These are phyloP conservation scores for Podospora bellae-mahoneyi DNA, from an alignment of 495 filamentous ascomycete species.

Conservation along the genomic window DNA sequence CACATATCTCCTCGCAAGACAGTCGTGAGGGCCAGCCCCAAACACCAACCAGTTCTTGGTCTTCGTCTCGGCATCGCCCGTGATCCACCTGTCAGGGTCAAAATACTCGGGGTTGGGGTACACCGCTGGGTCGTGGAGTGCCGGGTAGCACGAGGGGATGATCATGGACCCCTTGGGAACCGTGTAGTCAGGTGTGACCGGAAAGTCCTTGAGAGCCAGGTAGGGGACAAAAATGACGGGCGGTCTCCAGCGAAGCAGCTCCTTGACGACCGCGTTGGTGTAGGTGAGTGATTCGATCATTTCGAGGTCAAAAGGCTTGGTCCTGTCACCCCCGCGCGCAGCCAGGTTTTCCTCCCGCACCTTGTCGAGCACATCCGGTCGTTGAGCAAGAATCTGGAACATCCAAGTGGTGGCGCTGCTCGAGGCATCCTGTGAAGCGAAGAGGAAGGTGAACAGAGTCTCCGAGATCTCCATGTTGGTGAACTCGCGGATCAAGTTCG, in stretches of 20 bases:
- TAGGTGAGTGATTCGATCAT: conserved; percentile 78
- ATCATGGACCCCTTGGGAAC: conserved; percentile 40
- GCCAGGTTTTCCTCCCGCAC: conserved; percentile 82
- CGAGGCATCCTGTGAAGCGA: conserved; percentile 91
- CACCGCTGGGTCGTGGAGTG: conserved; percentile 26
- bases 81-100: conserved; percentile 74
- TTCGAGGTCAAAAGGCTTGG: conserved; percentile 67
- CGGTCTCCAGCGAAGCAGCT: conserved; percentile 84
- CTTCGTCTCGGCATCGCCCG: conserved; percentile 74
- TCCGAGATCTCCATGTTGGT: conserved; percentile 82
- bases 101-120: conserved; percentile 37
- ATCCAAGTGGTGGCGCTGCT: conserved; percentile 85
- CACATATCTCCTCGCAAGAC: conserved; percentile 84
- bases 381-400: conserved; percentile 86
- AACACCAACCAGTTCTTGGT: conserved; percentile 96
- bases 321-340: conserved; percentile 70
- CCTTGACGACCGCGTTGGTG: conserved; percentile 85
- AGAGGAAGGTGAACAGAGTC: conserved; percentile 91
- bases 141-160: conserved; percentile 39
- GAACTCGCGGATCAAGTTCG: conserved; percentile 75
- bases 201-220: conserved; percentile 85
- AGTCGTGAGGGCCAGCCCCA: conserved; percentile 91
- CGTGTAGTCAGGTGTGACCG: conserved; percentile 77
- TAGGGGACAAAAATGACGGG: conserved; percentile 97
- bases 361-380: conserved; percentile 78